Conservation (phyloP, 2,329 filamentous ascomycete genomes). For the Camillea tinctor region DNA sequence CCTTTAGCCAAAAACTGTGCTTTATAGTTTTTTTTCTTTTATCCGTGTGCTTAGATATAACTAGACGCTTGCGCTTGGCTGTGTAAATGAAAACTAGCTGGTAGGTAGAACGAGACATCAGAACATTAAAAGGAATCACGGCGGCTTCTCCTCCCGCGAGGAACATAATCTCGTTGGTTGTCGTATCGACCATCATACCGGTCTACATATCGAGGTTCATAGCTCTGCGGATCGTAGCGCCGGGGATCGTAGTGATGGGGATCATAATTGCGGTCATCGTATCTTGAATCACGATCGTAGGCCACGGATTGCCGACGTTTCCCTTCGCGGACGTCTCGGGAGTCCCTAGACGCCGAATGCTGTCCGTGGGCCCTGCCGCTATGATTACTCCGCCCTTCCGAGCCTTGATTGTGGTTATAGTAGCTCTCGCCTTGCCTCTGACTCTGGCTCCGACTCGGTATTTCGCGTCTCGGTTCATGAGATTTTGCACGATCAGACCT, state of each 20-base stretch:
- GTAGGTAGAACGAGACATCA: too few species aligned
- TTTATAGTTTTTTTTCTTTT: too few species aligned
- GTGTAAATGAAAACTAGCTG: too few species aligned
- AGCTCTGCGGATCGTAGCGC: slow-evolving; percentile 12
- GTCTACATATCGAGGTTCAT: slow-evolving; percentile 10
- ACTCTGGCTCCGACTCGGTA: slow-evolving; percentile 1
- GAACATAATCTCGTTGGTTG: slow-evolving; percentile 2
- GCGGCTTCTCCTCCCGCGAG: slow-evolving; percentile 20
- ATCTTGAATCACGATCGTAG: slow-evolving; percentile 8
- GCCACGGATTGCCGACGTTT: background rate
- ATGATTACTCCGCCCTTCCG: slow-evolving; percentile 1
- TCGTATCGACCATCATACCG: slow-evolving; percentile 14
- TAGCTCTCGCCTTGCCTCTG: background rate
- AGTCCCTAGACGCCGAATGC: slow-evolving; percentile 1
- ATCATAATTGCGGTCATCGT: slow-evolving; percentile 18
- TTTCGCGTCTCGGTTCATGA: slow-evolving; percentile 1
- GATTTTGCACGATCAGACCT: slow-evolving; percentile 8
- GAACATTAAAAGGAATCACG: slow-evolving; percentile 22
- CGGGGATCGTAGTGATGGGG: slow-evolving; percentile 14
- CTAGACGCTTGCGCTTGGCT: too few species aligned
- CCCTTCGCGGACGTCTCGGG: background rate
- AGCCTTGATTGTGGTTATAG: background rate
- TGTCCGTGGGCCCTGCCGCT: background rate
- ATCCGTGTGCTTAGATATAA: too few species aligned
- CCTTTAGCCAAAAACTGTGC: too few species aligned